phyloP scores from a whole-genome alignment of 768 basidiomycete genomes.

The Daedalea quercina region DNA sequence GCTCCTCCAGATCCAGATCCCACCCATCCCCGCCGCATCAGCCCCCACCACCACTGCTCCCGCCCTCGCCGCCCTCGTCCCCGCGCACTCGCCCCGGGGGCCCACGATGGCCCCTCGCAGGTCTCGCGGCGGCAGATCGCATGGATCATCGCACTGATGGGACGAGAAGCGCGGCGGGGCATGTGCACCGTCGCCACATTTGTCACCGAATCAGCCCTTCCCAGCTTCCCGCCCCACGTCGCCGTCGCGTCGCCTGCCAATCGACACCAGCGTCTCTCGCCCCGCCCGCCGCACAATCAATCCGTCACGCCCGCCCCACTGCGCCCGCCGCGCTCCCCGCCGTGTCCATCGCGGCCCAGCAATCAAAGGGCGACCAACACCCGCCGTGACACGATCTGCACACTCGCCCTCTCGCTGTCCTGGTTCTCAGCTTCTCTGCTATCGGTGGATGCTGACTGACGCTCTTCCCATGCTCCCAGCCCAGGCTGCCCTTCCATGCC shows the following conservation, averaged over 20 bases:
- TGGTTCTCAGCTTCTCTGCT: not conserved
- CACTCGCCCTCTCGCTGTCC: not conserved
- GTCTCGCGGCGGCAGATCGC: not conserved
- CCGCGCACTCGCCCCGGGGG: not conserved
- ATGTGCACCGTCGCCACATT: conserved; percentile 2
- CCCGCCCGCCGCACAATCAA: not conserved
- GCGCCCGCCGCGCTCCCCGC: too few relatives aligned
- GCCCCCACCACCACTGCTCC: not conserved
- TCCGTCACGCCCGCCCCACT: not conserved
- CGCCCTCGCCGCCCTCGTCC: not conserved
- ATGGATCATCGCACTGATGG: conserved; percentile 14
- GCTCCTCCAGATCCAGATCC: not conserved
- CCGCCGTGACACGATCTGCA: not conserved
- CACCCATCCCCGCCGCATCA: not conserved
- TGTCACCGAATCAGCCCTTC: not conserved
- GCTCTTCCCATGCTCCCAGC: not conserved
- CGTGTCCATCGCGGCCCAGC: not conserved
- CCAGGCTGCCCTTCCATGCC: not conserved
- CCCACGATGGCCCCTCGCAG: not conserved
- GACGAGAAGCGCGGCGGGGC: conserved; percentile 14
- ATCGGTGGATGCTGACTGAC: not conserved
- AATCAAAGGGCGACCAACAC: not conserved
- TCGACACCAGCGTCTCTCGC: too few relatives aligned
- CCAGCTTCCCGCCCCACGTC: not conserved
- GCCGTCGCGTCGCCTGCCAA: too few relatives aligned